Conservation (phyloP, 768 basidiomycete species). For the Phlebiopsis flavidoalba region DNA sequence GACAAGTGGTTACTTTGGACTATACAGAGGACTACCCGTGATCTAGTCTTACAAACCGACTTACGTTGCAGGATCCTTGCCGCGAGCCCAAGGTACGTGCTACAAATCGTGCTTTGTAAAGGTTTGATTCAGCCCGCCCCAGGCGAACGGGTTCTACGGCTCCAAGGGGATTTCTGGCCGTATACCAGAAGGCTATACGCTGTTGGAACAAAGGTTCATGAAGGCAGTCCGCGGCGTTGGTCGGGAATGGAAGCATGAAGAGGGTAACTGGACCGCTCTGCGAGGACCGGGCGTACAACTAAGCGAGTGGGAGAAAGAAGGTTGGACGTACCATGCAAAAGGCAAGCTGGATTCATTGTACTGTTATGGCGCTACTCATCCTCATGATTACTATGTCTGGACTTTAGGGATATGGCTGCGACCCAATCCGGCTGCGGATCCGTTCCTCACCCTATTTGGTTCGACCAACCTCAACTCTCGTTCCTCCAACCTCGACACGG, state of each 20-base stretch:
- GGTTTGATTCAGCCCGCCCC: constrained; percentile 1
- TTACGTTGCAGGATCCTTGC: constrained; percentile 70
- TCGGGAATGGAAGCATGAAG: constrained; percentile 23
- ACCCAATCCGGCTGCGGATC: constrained; percentile 43
- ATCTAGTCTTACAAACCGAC: constrained; percentile 54
- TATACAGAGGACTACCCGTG: constrained; percentile 78
- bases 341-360: constrained; percentile 42
- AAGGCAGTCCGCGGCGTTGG: constrained; percentile 47
- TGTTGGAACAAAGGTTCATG: constrained; percentile 84
- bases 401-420: constrained; percentile 82
- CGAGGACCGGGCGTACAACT: constrained; percentile 54
- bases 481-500: constrained; percentile 86
- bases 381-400: not conserved
- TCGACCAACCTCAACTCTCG: constrained; percentile 94
- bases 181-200: constrained; percentile 93
- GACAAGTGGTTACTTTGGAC: constrained; percentile 94
- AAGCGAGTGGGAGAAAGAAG: constrained; percentile 80
- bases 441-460: constrained; percentile 80
- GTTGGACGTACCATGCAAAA: constrained; percentile 99
- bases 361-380: not conserved
- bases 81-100: constrained; percentile 70
- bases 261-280: constrained; percentile 12
- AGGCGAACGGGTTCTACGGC: constrained; percentile 96
- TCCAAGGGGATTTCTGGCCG: constrained; percentile 87
- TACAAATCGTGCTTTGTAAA: not conserved